Evolutionary conservation across 2,329 filamentous ascomycete genomes (phyloP), one percentile per base, ranked within the genome.

Genomic region (Botrytis pseudocinerea): DNA sequence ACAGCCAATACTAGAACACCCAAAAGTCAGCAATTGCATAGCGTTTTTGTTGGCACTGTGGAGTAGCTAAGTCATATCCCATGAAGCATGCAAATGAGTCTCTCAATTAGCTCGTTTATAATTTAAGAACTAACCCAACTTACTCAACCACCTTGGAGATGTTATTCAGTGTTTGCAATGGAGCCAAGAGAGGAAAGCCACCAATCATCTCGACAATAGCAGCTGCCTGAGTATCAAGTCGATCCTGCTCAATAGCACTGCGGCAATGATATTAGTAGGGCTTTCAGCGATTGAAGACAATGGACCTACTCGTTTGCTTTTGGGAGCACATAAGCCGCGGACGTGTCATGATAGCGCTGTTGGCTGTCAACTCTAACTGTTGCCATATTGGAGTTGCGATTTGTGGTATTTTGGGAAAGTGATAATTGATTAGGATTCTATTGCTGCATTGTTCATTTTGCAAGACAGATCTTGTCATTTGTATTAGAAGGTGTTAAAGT

Each of bases 181-280:
- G 61, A 25, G 70, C 61, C 12, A 71, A 59, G 40, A 71, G 22
- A 38, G 70, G 70, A 38, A 32, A 60, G n/a, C 61, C 70, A 6
- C 70, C 70, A 35, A 66, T 65, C 70, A 71, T 71, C 38, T 71
- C 70, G 20, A 71, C 70, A 71, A 71, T 66, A 18, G 70, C 70
- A 35, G 70, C 48, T 35, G 61, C 70, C 10, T 71, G 61, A 38
- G 70, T 32, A 71, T 71, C 70, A 48, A 71, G 61, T 20, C 70
- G 60, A 40, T 71, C 70, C 12, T 60, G 70, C 32, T 71, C 70
- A 66, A 66, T 46, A 32, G 38, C 25, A n/a, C 70, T 71, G 25
- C 12, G 4, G 40, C 18, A 44, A 38, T 40, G 0, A 51, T 40
- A 54, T 66, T 32, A 66, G 64, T 54, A 51, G 38, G 28, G 1